Percentiles rank a stretch among this genome's conserved stretches.
These are phyloP conservation scores for Solanum chmielewskii DNA, from an alignment of 257 asterid genomes.

Conservation along the genomic window DNA sequence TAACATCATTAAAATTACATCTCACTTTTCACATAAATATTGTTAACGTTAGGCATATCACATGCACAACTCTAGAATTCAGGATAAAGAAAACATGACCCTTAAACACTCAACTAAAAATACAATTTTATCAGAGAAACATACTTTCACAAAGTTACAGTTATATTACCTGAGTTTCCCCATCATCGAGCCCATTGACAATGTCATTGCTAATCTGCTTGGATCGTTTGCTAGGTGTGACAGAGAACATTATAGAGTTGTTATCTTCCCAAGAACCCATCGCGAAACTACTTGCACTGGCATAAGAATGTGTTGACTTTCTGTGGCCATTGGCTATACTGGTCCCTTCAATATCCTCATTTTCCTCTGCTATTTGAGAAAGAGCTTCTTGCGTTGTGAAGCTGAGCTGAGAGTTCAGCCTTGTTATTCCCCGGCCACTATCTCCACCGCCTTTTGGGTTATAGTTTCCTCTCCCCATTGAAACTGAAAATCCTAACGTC, in stretches of 20 bases:
- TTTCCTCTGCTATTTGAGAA: conserved; percentile 53
- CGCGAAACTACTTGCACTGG: conserved; percentile 21
- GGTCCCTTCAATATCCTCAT: conserved; percentile 10
- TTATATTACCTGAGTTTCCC: conserved; percentile 58
- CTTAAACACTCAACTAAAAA: neutral
- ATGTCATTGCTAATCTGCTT: conserved; percentile 15
- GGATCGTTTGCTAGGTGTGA: conserved; percentile 25
- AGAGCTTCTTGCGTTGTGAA: conserved; percentile 50
- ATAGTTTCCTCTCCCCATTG: conserved; percentile 39
- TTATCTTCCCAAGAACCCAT: conserved; percentile 49
- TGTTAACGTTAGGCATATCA: neutral
- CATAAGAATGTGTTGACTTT: conserved; percentile 23
- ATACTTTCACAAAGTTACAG: neutral
- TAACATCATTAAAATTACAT: neutral
- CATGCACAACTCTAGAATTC: neutral
- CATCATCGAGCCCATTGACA: conserved; percentile 14
- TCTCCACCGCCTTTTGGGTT: conserved; percentile 30
- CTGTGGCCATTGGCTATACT: conserved; percentile 12
- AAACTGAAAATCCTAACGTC: conserved; percentile 45
- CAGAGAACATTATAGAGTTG: conserved; percentile 39
- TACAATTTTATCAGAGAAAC: neutral
- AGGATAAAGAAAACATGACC: neutral
- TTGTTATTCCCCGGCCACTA: conserved; percentile 18
- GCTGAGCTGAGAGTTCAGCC: conserved; percentile 71
- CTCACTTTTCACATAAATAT: neutral